These are phyloP conservation scores for Niebla homalea DNA, from an alignment of 495 filamentous ascomycete genomes.

Conservation along the genomic window DNA sequence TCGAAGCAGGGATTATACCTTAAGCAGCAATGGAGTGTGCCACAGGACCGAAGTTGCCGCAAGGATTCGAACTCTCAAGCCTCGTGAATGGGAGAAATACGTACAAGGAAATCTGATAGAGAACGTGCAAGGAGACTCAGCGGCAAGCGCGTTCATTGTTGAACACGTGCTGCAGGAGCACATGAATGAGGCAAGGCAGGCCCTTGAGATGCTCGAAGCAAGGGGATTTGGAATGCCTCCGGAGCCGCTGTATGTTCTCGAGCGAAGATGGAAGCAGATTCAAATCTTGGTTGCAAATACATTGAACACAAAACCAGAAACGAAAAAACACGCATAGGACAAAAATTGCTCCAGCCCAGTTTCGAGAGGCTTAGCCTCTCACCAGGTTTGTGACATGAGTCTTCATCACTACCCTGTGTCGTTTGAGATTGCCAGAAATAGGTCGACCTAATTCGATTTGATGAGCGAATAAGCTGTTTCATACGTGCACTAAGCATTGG, in stretches of 20 bases:
- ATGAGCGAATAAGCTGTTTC: no score
- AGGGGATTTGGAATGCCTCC: constrained; percentile 16
- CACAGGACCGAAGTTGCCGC: constrained; percentile 63
- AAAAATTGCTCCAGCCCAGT: no score
- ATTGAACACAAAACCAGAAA: no score
- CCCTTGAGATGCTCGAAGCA: constrained; percentile 16
- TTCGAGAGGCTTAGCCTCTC: no score
- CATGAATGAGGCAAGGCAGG: constrained; percentile 19
- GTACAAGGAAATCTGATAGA: constrained; percentile 28
- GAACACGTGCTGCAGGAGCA: constrained; percentile 4
- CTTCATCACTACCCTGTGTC: no score
- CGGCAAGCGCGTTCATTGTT: constrained; percentile 23
- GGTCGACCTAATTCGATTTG: no score
- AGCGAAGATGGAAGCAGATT: constrained; percentile 42
- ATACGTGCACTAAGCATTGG: no score
- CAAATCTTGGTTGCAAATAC: constrained; percentile 21
- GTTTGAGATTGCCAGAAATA: no score
- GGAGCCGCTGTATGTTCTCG: constrained; percentile 24
- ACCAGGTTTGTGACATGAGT: no score
- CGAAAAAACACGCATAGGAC: no score
- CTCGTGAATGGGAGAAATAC: constrained; percentile 32
- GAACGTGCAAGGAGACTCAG: constrained; percentile 18
- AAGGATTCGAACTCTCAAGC: constrained; percentile 28
- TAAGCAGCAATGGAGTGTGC: constrained; percentile 48
- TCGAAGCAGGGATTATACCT: constrained; percentile 40